phyloP scores from a whole-genome alignment of 805 yeast species.

The Pichia phayaonensis region DNA sequence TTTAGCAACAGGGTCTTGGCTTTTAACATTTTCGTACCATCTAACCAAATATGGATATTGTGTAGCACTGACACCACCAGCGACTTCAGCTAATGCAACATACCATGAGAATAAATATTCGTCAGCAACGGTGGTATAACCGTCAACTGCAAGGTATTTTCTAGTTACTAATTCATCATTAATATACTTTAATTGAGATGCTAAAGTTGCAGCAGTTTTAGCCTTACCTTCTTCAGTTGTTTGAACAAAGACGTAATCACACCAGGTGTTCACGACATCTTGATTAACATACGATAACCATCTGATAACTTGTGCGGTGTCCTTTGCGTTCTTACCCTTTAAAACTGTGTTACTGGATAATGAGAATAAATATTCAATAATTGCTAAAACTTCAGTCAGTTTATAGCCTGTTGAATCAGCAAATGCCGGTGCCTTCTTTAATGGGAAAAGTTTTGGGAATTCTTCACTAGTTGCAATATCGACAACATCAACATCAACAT shows the following conservation, averaged over 20 bases:
- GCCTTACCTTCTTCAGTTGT: conserved; percentile 8
- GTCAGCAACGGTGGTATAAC: conserved; percentile 5
- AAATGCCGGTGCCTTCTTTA: conserved; percentile 56
- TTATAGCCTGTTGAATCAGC: conserved; percentile 57
- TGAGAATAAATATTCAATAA: conserved; percentile 38
- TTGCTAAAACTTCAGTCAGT: conserved; percentile 58
- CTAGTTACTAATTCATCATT: conserved; percentile 5
- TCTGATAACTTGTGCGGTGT: conserved; percentile 54
- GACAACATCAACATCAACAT: conserved; percentile 46
- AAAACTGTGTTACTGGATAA: conserved; percentile 35
- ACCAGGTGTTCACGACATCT: conserved; percentile 30
- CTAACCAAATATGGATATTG: not conserved
- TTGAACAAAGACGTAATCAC: not conserved
- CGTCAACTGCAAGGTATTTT: conserved; percentile 3
- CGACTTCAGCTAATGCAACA: not conserved
- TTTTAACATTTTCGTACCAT: conserved; percentile 1
- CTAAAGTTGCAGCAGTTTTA: not conserved
- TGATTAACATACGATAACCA: conserved; percentile 72
- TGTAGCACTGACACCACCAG: not conserved
- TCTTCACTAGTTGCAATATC: conserved; percentile 33
- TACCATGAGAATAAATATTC: conserved; percentile 4
- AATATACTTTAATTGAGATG: not conserved
- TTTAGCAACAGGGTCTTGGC: not conserved
- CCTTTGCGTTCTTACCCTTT: conserved; percentile 50
- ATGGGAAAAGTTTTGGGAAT: conserved; percentile 49